A percentile compares a stretch with the other conserved stretches of the same genome.
Conservation (phyloP, 805 yeast species). For the Saccharomycopsis synnaedendra region DNA sequence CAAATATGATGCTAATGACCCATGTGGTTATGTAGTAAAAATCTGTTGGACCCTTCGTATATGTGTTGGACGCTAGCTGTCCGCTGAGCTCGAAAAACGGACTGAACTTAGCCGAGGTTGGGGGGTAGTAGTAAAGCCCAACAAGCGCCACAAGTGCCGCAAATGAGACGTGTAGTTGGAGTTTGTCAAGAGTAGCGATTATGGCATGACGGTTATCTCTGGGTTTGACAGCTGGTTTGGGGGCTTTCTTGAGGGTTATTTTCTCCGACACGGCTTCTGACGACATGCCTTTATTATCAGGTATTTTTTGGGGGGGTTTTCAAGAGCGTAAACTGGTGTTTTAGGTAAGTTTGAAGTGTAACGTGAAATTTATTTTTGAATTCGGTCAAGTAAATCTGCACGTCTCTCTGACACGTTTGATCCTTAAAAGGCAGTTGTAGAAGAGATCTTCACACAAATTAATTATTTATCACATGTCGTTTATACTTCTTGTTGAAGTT, state of each 20-base stretch:
- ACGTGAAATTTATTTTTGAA: no score
- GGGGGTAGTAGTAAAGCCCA: constrained; percentile 2
- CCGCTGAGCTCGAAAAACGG: constrained; percentile 8
- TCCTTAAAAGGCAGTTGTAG: no score
- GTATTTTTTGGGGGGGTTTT: neutral
- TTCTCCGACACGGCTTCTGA: neutral
- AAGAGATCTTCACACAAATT: no score
- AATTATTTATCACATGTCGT: no score
- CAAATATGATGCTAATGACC: constrained; percentile 43
- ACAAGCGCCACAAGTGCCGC: neutral
- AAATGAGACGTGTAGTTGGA: constrained; percentile 5
- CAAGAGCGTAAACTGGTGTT: no score
- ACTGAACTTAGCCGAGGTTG: neutral
- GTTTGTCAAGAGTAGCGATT: neutral
- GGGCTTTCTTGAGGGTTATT: neutral
- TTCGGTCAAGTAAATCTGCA: no score
- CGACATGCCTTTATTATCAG: neutral
- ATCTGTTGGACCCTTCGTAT: constrained; percentile 50
- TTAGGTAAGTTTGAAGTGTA: no score
- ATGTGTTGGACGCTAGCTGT: constrained; percentile 19
- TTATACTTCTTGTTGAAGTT: no score
- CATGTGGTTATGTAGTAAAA: constrained; percentile 40
- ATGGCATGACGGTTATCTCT: neutral
- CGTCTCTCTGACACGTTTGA: no score
- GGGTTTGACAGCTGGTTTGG: neutral